Base-by-base conservation (phyloP, 768 basidiomycete genomes). In the Lactarius deliciosus region DNA sequence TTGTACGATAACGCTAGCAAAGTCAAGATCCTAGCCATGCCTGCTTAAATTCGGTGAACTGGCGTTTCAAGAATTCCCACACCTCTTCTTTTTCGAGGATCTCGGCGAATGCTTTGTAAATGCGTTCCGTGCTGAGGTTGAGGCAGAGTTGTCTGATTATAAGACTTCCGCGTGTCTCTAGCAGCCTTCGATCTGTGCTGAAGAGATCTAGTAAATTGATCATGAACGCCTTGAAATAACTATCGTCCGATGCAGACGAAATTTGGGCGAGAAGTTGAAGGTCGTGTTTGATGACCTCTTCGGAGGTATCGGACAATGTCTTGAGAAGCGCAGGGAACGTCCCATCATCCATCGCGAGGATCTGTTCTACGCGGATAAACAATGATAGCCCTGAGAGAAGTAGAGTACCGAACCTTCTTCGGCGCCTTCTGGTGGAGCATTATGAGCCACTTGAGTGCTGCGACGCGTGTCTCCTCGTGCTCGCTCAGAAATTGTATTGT, bases 361-460 rank as follows among this genome's bases (percentile, higher is more conserved):
- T 96, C 96, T 98, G 59, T 20, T 36, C 2, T 40, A 40, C 7
- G 10, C 63, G 43, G 38, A n/a, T 55, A 57, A 43, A 50, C 34
- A 18, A 59, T 54, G 34, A 11, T 13, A 9, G 16, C 2, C 25
- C 36, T 8, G 18, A 25, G 34, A 54, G 36, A 28, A 34, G 18
- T 36, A 18, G n/a, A 38, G 20, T 50, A 13, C 61, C 73, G 56
- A 68, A 91, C 95, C 86, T 96, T 96, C 78, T 90, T 92, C 0
- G 97, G 97, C 15, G 95, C 94, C 74, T 98, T 98, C 75, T 96
- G 92, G 77, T 99, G 97, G 60, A 99, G 79, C 97, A 99, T 99
- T 64, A 97, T 88, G 45, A 99, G 80, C 97, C 97, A 99, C 77
- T 96, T 96, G 72, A 99, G 76, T 2, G 96, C 95, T 32, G 95